Conservation (phyloP, 306 rosid species). For the Bauhinia variegata region DNA sequence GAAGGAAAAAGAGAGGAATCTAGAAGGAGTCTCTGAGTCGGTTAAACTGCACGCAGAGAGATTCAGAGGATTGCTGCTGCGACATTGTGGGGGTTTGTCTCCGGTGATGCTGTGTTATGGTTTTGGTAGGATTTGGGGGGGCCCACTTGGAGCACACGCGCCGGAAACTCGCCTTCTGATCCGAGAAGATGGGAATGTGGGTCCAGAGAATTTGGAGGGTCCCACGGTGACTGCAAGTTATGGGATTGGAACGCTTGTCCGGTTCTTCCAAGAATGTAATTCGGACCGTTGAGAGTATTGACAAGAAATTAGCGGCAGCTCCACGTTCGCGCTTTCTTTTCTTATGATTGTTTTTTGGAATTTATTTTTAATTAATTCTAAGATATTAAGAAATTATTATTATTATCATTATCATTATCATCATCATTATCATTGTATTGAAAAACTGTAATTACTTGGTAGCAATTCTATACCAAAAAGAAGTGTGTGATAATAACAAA, state of each 20-base stretch:
- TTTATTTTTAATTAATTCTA: too few relatives aligned
- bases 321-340: too few relatives aligned
- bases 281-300: neutral
- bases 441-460: too few relatives aligned
- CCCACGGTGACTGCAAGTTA: neutral
- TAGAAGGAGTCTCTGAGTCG: constrained; percentile 49
- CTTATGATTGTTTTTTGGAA: too few relatives aligned
- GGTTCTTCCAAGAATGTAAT: neutral
- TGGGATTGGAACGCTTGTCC: neutral
- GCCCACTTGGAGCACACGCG: neutral
- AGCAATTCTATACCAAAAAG: too few relatives aligned
- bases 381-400: too few relatives aligned
- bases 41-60: neutral
- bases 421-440: too few relatives aligned
- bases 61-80: constrained; percentile 35
- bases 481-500: too few relatives aligned
- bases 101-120: neutral
- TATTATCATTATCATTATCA: too few relatives aligned
- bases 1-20: constrained; percentile 48
- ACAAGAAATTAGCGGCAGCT: neutral
- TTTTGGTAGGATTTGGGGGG: neutral
- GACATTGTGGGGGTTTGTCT: neutral
- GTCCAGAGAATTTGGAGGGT: too few relatives aligned
- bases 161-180: neutral
- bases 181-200: neutral